Percentiles rank a stretch among this genome's conserved stretches.
Conservation (phyloP, 2,329 filamentous ascomycete species). For the Claviceps monticola region DNA sequence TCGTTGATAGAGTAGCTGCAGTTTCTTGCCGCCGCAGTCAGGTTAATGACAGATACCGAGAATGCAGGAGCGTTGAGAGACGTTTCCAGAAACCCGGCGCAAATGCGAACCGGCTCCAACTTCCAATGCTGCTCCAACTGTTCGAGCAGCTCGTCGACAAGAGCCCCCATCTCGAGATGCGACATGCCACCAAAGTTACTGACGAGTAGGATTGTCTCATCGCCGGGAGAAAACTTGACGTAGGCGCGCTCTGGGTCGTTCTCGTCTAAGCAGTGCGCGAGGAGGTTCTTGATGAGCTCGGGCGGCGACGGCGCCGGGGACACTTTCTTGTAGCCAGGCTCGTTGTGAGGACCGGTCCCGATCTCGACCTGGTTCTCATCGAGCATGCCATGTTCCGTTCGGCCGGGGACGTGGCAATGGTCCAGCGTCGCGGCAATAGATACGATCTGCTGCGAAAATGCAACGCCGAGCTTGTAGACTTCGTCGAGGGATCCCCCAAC, state of each 20-base stretch:
- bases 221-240: conserved; percentile 30
- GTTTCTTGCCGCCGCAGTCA: conserved; percentile 31
- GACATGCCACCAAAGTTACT: conserved; percentile 49
- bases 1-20: conserved; percentile 34
- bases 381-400: conserved; percentile 34
- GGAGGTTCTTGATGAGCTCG: conserved; percentile 40
- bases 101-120: conserved; percentile 38
- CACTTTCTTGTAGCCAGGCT: conserved; percentile 45
- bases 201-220: conserved; percentile 38
- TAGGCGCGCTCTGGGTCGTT: conserved; percentile 35
- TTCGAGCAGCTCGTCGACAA: conserved; percentile 37
- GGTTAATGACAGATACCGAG: conserved; percentile 51
- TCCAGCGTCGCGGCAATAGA: conserved; percentile 45
- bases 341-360: conserved; percentile 55
- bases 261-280: conserved; percentile 46
- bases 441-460: conserved; percentile 37
- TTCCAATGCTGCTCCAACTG: conserved; percentile 34
- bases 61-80: conserved; percentile 61
- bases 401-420: conserved; percentile 45
- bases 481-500: conserved; percentile 33
- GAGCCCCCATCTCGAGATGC: conserved; percentile 40
- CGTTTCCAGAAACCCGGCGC: conserved; percentile 53
- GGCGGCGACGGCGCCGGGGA: conserved; percentile 35
- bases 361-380: conserved; percentile 41
- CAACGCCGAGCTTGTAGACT: conserved; percentile 35